phyloP scores from a whole-genome alignment of 352 stramenopile species.

The Blastocystis sp. region DNA sequence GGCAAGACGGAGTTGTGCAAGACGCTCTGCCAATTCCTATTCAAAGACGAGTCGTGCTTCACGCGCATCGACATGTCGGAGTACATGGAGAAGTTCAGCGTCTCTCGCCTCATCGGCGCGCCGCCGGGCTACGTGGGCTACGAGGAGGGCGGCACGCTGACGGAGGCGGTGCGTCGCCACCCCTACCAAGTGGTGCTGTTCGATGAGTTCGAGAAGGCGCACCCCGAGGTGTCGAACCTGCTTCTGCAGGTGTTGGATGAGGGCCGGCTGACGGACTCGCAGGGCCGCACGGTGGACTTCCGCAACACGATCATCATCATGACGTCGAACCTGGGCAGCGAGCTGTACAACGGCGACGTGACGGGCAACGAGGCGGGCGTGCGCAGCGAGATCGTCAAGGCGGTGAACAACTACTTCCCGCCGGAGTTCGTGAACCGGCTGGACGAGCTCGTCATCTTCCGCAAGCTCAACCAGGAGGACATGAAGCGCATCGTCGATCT shows the following conservation, averaged over 20 bases:
- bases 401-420: conserved; percentile 87
- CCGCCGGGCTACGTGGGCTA: conserved; percentile 87
- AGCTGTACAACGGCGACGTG: conserved; percentile 79
- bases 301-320: conserved; percentile 95
- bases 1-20: conserved; percentile 96
- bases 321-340: conserved; percentile 91
- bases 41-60: conserved; percentile 88
- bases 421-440: conserved; percentile 98
- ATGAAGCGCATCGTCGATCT: conserved; percentile 89
- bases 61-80: conserved; percentile 93
- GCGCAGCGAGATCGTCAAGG: conserved; percentile 81
- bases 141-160: conserved; percentile 90
- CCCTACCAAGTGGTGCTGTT: conserved; percentile 93
- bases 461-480: conserved; percentile 84
- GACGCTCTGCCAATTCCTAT: conserved; percentile 88
- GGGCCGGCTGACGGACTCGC: conserved; percentile 89
- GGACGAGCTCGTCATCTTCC: conserved; percentile 95
- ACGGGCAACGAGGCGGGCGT: conserved; percentile 75
- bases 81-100: conserved; percentile 92
- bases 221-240: conserved; percentile 92
- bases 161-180: conserved; percentile 86
- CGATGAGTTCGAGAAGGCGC: conserved; percentile 95
- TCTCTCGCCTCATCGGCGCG: conserved; percentile 85
- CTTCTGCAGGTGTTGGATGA: conserved; percentile 88
- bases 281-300: conserved; percentile 91